Conservation (phyloP, 2,329 filamentous ascomycete species). For the Hypoxylon rubiginosum region DNA sequence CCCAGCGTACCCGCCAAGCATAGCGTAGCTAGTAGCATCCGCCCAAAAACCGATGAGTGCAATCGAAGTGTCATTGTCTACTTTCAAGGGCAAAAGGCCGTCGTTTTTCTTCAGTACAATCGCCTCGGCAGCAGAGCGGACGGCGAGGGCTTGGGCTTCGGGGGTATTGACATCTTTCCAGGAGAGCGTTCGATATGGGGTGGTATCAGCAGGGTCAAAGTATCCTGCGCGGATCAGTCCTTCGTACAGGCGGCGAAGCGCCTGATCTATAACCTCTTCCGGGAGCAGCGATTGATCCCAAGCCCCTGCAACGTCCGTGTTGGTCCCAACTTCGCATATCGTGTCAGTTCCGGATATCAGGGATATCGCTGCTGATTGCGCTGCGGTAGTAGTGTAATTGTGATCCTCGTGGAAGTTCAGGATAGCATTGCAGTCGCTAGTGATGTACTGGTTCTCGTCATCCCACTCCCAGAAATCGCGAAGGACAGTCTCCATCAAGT, state of each 20-base stretch:
- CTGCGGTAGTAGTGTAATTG: constrained; percentile 54
- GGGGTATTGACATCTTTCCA: constrained; percentile 49
- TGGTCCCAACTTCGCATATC: constrained; percentile 48
- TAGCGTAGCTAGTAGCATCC: constrained; percentile 27
- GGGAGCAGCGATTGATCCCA: constrained; percentile 50
- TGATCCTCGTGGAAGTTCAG: constrained; percentile 66
- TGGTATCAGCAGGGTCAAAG: constrained; percentile 47
- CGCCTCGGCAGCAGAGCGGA: constrained; percentile 45
- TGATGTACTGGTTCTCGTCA: constrained; percentile 71
- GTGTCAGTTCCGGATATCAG: constrained; percentile 55
- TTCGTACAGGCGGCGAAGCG: constrained; percentile 51
- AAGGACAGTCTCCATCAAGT: constrained; percentile 72
- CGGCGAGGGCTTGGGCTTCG: constrained; percentile 43
- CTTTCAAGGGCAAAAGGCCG: constrained; percentile 42
- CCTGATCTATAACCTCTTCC: constrained; percentile 49
- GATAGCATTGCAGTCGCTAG: constrained; percentile 75
- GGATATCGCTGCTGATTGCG: constrained; percentile 53
- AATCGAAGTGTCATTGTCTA: constrained; percentile 38
- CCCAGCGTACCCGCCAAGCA: constrained; percentile 59
- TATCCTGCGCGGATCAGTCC: constrained; percentile 53
- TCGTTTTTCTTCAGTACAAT: constrained; percentile 51
- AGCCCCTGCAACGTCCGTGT: constrained; percentile 48
- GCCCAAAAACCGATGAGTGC: constrained; percentile 49
- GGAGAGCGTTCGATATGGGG: constrained; percentile 42
- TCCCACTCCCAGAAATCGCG: constrained; percentile 76